These are phyloP conservation scores for Pseudozyma sp. DNA, from an alignment of 1,284 basidiomycete species.

Conservation along the genomic window DNA sequence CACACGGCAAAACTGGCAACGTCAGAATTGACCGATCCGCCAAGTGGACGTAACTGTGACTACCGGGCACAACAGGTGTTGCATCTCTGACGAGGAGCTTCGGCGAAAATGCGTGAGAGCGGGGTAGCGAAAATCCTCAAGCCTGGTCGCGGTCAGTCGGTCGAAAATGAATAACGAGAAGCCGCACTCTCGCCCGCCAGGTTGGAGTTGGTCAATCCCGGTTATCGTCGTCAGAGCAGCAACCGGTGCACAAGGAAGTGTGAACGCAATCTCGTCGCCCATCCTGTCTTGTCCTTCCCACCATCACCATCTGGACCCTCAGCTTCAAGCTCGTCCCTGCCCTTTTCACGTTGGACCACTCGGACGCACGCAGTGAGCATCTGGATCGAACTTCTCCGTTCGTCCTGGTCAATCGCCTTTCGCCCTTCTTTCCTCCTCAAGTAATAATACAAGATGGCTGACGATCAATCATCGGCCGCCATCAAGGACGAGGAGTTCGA, in stretches of 20 bases:
- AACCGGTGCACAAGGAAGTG: not conserved
- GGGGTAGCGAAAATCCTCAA: slow-evolving; percentile 3
- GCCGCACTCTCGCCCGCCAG: not conserved
- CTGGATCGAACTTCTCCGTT: too few relatives aligned
- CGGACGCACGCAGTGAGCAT: too few relatives aligned
- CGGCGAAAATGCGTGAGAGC: not conserved
- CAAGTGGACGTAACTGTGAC: not conserved
- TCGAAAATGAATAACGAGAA: not conserved
- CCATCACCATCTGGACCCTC: not conserved
- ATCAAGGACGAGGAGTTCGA: slow-evolving; percentile 56
- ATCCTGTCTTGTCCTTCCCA: not conserved
- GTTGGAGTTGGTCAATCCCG: not conserved
- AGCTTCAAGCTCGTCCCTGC: too few relatives aligned
- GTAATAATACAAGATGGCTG: slow-evolving; percentile 47
- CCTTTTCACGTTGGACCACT: too few relatives aligned
- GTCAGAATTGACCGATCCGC: slow-evolving; percentile 7
- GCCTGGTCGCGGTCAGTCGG: not conserved
- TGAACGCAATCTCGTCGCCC: not conserved
- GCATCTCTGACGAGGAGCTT: not conserved
- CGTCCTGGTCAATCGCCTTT: not conserved
- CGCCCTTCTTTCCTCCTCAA: slow-evolving; percentile 2
- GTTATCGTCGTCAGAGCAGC: slow-evolving; percentile 8
- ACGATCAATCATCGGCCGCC: slow-evolving; percentile 55
- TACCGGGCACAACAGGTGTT: not conserved
- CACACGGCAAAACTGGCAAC: not conserved